Conservation (phyloP, 768 basidiomycete genomes). For the Lentinula sp. region DNA sequence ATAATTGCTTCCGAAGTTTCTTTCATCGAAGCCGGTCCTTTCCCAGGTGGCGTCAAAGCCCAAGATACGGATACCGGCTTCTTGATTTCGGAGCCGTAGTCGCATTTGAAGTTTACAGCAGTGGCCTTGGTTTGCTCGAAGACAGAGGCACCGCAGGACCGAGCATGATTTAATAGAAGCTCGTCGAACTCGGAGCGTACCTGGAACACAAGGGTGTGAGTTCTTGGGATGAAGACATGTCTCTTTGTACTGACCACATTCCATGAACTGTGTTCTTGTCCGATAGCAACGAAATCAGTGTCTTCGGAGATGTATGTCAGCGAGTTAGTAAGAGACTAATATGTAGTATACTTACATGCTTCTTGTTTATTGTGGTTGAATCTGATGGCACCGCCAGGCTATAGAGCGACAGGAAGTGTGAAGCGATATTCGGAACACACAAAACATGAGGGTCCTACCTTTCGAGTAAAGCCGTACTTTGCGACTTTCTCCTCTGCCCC, state of each 20-base stretch:
- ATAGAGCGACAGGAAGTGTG: constrained; percentile 3
- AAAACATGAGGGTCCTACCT: constrained; percentile 25
- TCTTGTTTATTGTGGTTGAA: constrained; percentile 59
- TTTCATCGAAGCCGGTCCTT: constrained; percentile 33
- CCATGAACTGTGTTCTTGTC: constrained; percentile 50
- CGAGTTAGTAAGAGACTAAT: background rate
- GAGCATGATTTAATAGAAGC: constrained; percentile 50
- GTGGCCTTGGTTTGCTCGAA: constrained; percentile 51
- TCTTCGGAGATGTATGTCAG: constrained; percentile 25
- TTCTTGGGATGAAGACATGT: background rate
- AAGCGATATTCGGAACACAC: background rate
- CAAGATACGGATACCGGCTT: constrained; percentile 51
- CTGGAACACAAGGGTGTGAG: constrained; percentile 17
- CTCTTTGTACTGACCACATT: constrained; percentile 38
- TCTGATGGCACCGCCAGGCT: constrained; percentile 61
- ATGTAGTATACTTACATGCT: constrained; percentile 38
- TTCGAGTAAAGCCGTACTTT: constrained; percentile 44
- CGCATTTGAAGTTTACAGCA: constrained; percentile 30
- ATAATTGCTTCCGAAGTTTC: constrained; percentile 15
- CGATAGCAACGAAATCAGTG: constrained; percentile 53
- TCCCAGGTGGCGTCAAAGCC: constrained; percentile 29
- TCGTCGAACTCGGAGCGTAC: constrained; percentile 59
- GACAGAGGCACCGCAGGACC: constrained; percentile 42
- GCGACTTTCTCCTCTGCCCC: constrained; percentile 47
- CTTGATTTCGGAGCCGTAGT: constrained; percentile 12